Evolutionary conservation across 805 yeast species (phyloP).

Genomic region (Hanseniaspora taiwanica): DNA sequence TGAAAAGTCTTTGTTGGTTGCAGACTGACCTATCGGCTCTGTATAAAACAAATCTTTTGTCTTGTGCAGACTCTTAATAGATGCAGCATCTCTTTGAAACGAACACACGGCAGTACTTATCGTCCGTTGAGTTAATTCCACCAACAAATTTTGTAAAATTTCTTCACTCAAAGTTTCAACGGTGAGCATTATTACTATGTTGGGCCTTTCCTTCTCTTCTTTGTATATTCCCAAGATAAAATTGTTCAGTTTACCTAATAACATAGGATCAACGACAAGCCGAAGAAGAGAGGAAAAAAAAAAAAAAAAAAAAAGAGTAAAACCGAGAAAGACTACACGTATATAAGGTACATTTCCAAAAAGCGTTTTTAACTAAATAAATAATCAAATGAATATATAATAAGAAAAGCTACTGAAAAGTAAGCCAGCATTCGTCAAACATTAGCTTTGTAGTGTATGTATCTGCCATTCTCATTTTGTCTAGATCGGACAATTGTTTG

Average conservation of each 20-base stretch:
- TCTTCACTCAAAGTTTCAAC: neutral
- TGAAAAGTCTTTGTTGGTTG: too few species aligned
- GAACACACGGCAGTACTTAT: neutral
- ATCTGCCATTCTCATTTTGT: slow-evolving; percentile 44
- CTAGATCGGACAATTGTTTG: slow-evolving; percentile 25
- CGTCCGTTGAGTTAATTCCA: neutral
- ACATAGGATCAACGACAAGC: too few species aligned
- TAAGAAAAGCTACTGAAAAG: neutral
- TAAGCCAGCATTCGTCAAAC: slow-evolving; percentile 39
- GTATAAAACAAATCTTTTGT: neutral
- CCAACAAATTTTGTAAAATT: neutral
- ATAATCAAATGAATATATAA: neutral
- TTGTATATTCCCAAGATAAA: too few species aligned
- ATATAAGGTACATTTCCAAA: too few species aligned
- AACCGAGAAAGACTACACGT: too few species aligned
- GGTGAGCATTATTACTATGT: neutral
- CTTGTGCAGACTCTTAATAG: neutral
- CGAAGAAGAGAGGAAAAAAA: too few species aligned
- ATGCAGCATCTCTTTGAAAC: neutral
- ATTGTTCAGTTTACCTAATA: too few species aligned
- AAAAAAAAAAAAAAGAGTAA: too few species aligned
- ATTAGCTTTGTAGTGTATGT: slow-evolving; percentile 40
- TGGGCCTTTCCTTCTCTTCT: neutral
- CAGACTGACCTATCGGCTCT: neutral
- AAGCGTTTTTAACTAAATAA: neutral